phyloP scores from a whole-genome alignment of 495 filamentous ascomycete species.

The Penicillium parvum region DNA sequence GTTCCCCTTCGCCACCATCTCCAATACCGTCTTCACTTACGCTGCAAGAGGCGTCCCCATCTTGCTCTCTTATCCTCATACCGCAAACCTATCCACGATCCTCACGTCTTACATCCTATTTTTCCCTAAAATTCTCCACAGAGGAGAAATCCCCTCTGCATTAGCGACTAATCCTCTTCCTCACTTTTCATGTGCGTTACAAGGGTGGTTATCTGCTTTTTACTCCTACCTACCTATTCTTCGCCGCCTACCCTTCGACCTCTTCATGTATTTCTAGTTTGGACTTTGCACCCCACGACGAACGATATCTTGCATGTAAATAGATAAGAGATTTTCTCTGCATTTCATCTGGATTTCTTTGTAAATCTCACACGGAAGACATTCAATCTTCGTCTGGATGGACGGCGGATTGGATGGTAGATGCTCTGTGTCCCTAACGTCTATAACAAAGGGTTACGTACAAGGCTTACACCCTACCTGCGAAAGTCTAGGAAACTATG shows the following conservation, averaged over 20 bases:
- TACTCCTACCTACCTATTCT: constrained; percentile 1
- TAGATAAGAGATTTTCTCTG: constrained; percentile 10
- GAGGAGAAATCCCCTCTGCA: constrained; percentile 1
- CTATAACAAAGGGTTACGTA: no score
- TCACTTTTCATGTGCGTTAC: not conserved
- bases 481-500: no score
- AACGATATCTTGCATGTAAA: constrained; percentile 24
- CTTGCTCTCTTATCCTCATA: not conserved
- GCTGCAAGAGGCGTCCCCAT: not conserved
- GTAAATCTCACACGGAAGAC: not conserved
- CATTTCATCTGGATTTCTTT: not conserved
- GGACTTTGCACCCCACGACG: constrained; percentile 9
- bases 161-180: constrained; percentile 11
- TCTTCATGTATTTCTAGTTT: constrained; percentile 31
- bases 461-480: no score
- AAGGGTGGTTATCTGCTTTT: constrained; percentile 7
- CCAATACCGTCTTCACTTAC: not conserved
- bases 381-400: no score
- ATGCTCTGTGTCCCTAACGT: no score
- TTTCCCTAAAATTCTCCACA: not conserved
- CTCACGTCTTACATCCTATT: constrained; percentile 12
- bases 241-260: constrained; percentile 3
- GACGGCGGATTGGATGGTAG: no score
- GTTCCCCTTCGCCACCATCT: no score
- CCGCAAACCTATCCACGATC: constrained; percentile 7